Conservation (phyloP, 2,329 filamentous ascomycete genomes). For the Dothideomycetes sp. region DNA sequence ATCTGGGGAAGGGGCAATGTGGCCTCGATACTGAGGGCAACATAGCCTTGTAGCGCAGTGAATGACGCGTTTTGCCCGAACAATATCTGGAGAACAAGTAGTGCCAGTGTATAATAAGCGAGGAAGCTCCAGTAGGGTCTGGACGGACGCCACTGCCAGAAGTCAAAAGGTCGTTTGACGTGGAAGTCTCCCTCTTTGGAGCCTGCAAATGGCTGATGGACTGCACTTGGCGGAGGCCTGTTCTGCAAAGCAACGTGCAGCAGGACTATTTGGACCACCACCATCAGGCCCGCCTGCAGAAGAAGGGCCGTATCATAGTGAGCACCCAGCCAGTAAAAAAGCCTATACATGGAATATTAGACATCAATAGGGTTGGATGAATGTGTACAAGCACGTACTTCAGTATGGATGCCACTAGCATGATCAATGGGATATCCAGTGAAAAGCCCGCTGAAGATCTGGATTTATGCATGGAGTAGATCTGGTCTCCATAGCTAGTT, state of each 20-base stretch:
- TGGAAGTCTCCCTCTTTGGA: conserved; percentile 27
- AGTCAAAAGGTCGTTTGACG: conserved; percentile 56
- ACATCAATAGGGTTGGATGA: not conserved
- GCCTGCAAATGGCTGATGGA: conserved; percentile 51
- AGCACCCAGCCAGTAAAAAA: conserved; percentile 56
- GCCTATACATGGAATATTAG: conserved; percentile 26
- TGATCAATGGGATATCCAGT: conserved; percentile 55
- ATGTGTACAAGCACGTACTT: conserved; percentile 32
- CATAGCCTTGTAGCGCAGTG: conserved; percentile 56
- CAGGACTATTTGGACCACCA: conserved; percentile 45
- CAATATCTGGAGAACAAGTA: conserved; percentile 56
- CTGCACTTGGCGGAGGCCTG: conserved; percentile 31
- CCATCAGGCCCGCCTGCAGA: conserved; percentile 49
- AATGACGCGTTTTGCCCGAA: conserved; percentile 51
- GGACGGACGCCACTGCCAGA: conserved; percentile 71
- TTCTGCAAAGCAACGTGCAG: conserved; percentile 51
- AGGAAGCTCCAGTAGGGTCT: conserved; percentile 75
- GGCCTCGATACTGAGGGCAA: conserved; percentile 70
- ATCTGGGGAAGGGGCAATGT: conserved; percentile 75
- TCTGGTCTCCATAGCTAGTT: conserved; percentile 57
- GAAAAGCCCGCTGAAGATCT: conserved; percentile 53
- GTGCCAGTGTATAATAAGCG: conserved; percentile 50
- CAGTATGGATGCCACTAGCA: conserved; percentile 53
- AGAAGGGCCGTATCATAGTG: conserved; percentile 49
- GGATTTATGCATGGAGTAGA: conserved; percentile 50